phyloP scores from a whole-genome alignment of 73 alveolate genomes.

The Uronychia binucleata region DNA sequence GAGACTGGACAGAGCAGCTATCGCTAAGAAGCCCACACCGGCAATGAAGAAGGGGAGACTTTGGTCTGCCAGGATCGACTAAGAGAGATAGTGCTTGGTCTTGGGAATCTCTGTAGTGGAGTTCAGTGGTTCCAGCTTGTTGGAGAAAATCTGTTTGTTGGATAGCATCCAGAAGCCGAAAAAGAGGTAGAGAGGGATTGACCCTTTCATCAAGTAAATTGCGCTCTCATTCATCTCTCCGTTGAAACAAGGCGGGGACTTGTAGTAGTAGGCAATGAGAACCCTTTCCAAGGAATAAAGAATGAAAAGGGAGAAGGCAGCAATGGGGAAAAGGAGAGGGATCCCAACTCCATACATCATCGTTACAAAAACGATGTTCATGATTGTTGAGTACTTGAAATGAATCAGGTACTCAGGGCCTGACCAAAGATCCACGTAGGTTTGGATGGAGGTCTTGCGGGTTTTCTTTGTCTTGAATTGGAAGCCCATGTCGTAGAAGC shows the following conservation, averaged over 20 bases:
- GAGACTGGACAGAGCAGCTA: background rate
- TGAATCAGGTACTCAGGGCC: constrained; percentile 55
- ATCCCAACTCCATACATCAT: constrained; percentile 56
- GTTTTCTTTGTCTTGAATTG: constrained; percentile 1
- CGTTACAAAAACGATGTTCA: constrained; percentile 29
- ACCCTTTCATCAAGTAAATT: constrained; percentile 4
- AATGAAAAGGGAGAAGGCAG: constrained; percentile 1
- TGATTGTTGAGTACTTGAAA: constrained; percentile 27
- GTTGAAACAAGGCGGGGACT: constrained; percentile 50
- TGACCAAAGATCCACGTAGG: constrained; percentile 21
- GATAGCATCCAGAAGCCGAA: constrained; percentile 66
- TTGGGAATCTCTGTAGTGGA: background rate
- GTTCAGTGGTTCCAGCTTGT: background rate
- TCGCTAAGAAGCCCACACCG: background rate
- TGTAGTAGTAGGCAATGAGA: constrained; percentile 16
- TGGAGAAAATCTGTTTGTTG: constrained; percentile 49
- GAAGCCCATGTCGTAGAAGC: constrained; percentile 32
- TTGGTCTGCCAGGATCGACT: background rate
- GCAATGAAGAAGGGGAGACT: constrained; percentile 20
- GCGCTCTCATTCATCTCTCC: constrained; percentile 23
- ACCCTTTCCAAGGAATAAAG: constrained; percentile 36
- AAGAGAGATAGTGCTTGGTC: background rate
- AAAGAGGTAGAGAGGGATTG: constrained; percentile 22
- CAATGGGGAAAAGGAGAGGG: constrained; percentile 47
- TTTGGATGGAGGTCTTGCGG: constrained; percentile 43